Conservation (phyloP, 257 asterid genomes). For the Nicotiana attenuata region DNA sequence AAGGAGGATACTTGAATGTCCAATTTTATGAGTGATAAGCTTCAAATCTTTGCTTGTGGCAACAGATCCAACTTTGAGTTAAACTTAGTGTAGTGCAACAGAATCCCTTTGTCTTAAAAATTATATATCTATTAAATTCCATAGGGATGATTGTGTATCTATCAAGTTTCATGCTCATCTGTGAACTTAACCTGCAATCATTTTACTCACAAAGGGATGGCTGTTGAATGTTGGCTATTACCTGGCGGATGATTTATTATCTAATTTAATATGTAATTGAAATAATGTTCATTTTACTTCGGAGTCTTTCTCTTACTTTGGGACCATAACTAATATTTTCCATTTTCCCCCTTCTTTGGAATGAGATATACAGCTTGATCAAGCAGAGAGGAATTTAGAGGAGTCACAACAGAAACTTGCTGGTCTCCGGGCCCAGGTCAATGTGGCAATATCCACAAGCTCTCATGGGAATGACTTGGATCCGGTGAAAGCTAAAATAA, state of each 20-base stretch:
- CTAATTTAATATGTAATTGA: constrained; percentile 4
- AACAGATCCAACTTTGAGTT: not conserved
- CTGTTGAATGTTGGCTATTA: not conserved
- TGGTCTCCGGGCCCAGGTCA: constrained; percentile 35
- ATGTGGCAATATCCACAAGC: constrained; percentile 24
- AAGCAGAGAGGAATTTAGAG: constrained; percentile 50
- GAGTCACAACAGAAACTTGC: constrained; percentile 49
- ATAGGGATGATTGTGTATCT: not conserved
- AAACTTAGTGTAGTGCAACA: not conserved
- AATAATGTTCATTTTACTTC: not conserved
- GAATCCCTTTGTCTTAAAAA: not conserved
- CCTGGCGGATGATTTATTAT: not conserved
- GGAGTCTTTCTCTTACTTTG: not conserved
- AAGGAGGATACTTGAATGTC: not conserved
- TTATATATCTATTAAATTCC: not conserved
- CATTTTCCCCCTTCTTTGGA: not conserved
- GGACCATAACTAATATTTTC: not conserved
- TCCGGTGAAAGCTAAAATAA: constrained; percentile 19
- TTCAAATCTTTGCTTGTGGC: not conserved
- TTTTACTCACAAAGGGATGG: not conserved
- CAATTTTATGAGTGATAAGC: not conserved
- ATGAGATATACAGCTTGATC: constrained; percentile 43
- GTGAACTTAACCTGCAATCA: not conserved
- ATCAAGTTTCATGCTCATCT: not conserved
- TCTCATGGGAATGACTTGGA: constrained; percentile 21